A percentile compares a stretch with the other conserved stretches of the same genome.
These are phyloP conservation scores for Darksidea phi DNA, from an alignment of 495 filamentous ascomycete genomes.

Conservation along the genomic window DNA sequence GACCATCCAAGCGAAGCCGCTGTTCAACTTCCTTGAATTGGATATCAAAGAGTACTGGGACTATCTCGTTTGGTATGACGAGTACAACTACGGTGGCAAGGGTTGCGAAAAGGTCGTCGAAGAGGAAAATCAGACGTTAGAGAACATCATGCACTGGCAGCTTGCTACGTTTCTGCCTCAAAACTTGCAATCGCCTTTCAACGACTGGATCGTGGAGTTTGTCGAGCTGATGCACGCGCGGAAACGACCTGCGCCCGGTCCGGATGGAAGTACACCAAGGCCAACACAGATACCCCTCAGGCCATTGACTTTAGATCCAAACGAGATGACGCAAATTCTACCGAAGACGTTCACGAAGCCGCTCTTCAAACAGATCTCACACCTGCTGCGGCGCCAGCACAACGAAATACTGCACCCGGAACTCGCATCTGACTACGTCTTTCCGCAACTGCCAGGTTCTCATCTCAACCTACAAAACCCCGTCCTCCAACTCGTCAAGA, in stretches of 20 bases:
- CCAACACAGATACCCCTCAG: slow-evolving; percentile 74
- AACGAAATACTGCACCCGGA: slow-evolving; percentile 89
- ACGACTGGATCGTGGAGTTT: slow-evolving; percentile 92
- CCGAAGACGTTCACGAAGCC: slow-evolving; percentile 79
- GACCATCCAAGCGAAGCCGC: slow-evolving; percentile 88
- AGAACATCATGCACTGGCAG: slow-evolving; percentile 98
- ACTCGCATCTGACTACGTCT: slow-evolving; percentile 80
- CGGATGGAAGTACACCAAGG: slow-evolving; percentile 59
- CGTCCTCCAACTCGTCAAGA: slow-evolving; percentile 83
- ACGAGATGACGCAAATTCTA: slow-evolving; percentile 62
- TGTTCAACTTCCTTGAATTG: slow-evolving; percentile 96
- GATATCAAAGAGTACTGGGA: slow-evolving; percentile 99
- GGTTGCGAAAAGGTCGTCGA: slow-evolving; percentile 82
- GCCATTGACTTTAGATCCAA: slow-evolving; percentile 51
- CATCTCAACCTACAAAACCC: slow-evolving; percentile 70
- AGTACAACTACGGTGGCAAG: slow-evolving; percentile 97
- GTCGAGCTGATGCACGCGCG: slow-evolving; percentile 88
- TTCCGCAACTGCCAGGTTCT: slow-evolving; percentile 81
- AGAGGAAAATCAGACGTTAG: slow-evolving; percentile 78
- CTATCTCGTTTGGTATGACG: slow-evolving; percentile 98
- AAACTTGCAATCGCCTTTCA: slow-evolving; percentile 79
- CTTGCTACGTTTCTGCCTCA: slow-evolving; percentile 81
- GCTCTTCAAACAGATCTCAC: slow-evolving; percentile 80
- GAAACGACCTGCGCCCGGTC: slow-evolving; percentile 61
- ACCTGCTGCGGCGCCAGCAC: slow-evolving; percentile 75